Percentiles rank a stretch among this genome's conserved stretches.
phyloP scores from a whole-genome alignment of 331 rosid species.

The Quercus phellos region DNA sequence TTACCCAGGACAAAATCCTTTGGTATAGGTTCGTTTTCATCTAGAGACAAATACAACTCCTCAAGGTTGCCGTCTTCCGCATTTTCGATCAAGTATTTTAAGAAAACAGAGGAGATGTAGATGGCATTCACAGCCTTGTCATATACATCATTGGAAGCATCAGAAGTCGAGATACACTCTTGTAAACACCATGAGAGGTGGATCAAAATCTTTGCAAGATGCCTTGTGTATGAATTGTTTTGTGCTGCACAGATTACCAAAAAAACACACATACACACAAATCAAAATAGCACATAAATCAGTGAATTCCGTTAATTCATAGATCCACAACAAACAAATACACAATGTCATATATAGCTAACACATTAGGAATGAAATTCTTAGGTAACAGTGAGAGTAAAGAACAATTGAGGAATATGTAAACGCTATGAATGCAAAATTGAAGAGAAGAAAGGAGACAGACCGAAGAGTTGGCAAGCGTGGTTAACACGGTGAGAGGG shows the following conservation, averaged over 20 bases:
- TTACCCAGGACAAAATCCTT: constrained; percentile 64
- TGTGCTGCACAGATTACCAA: constrained; percentile 43
- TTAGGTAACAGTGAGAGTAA: too few species aligned
- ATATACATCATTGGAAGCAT: constrained; percentile 49
- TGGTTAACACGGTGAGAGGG: constrained; percentile 62
- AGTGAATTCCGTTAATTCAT: too few species aligned
- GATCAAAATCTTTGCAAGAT: constrained; percentile 88
- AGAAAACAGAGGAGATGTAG: constrained; percentile 71
- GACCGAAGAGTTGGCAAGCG: constrained; percentile 83
- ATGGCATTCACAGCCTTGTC: constrained; percentile 82
- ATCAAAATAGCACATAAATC: not conserved
- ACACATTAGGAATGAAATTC: too few species aligned
- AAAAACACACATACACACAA: not conserved
- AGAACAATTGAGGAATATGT: not conserved
- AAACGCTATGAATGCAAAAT: constrained; percentile 2
- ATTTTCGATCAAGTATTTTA: constrained; percentile 82
- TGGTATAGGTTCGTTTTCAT: constrained; percentile 49
- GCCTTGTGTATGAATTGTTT: constrained; percentile 75
- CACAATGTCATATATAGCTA: too few species aligned
- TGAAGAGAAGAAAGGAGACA: not conserved
- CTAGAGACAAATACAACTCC: constrained; percentile 58
- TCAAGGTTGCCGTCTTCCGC: constrained; percentile 42
- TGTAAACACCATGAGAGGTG: constrained; percentile 82
- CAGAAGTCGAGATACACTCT: constrained; percentile 65
- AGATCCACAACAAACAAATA: too few species aligned